Conservation (phyloP, 1,284 basidiomycete species). For the Heterobasidion parviporum region DNA sequence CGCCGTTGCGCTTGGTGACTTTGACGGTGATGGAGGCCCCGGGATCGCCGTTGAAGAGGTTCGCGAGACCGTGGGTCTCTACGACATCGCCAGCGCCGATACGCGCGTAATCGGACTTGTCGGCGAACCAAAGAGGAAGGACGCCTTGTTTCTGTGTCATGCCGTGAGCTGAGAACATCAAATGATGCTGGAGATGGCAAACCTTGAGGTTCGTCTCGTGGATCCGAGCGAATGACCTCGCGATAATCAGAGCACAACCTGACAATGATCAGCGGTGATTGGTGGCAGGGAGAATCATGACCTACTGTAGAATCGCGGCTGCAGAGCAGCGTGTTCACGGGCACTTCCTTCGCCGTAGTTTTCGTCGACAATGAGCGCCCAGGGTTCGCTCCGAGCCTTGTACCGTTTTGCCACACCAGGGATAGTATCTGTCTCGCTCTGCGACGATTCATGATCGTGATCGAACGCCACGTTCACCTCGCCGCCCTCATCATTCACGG, state of each 20-base stretch:
- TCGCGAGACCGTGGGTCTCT: conserved; percentile 46
- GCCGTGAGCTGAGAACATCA: conserved; percentile 1
- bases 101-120: conserved; percentile 77
- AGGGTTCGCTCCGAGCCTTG: conserved; percentile 76
- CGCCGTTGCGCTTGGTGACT: conserved; percentile 64
- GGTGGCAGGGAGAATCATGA: background rate
- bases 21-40: conserved; percentile 51
- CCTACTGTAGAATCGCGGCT: conserved; percentile 90
- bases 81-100: conserved; percentile 76
- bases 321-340: conserved; percentile 96
- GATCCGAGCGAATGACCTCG: conserved; percentile 94
- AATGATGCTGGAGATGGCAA: conserved; percentile 1
- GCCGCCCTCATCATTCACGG: conserved; percentile 88
- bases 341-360: conserved; percentile 98
- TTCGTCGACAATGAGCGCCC: conserved; percentile 94
- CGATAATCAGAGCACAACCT: conserved; percentile 81
- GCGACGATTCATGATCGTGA: conserved; percentile 36
- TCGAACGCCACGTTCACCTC: conserved; percentile 88
- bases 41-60: conserved; percentile 47
- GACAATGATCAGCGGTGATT: conserved; percentile 3
- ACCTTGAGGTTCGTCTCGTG: conserved; percentile 98
- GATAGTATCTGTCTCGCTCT: conserved; percentile 70
- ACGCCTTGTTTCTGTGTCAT: conserved; percentile 83
- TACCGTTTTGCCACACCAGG: conserved; percentile 85
- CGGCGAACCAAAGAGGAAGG: conserved; percentile 84